Evolutionary conservation across 163 green algal species (phyloP), one percentile per base, ranked within the genome.

Genomic region (Scenedesmus sp.): DNA sequence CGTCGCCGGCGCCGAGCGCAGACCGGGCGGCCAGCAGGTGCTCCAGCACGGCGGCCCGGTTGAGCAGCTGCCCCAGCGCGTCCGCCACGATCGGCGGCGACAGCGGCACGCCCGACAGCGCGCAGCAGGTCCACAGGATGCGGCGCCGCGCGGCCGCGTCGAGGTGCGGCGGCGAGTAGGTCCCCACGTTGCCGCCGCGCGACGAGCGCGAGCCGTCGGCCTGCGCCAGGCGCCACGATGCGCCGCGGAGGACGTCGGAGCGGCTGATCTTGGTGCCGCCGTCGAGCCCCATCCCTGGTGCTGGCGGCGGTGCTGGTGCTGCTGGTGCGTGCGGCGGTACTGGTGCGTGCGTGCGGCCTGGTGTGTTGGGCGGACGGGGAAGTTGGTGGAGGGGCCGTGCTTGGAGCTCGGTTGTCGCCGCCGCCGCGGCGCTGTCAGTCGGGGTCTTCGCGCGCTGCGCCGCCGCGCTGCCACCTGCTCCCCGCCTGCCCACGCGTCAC

Each of bases 11-110:
- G 9, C 10, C 53, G 5, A 15, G 39, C 39, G 33, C 67, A 28
- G 44, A 84, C 34, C 50, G 77, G 26, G 56, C 72, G 3, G 54
- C 79, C 33, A 93, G 84, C 54, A 94, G 85, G 50, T 88, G 88
- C 78, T 89, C 83, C 56, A 95, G 74, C 33, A 95, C 80, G 3
- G 87, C 83, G 11, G 84, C 74, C 83, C 88, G 87, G 77, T 92
- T 93, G 78, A 92, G 90, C 29, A 95, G 80, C 9, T 81, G 85
- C 2, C 90, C 91, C 29, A 95, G 70, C 22, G 70, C 84, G 70
- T 92, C 88, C 0, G 87, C 88, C 9, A 95, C 88, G 1, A 94
- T 60, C 4, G 90, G 90, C 4, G 64, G 13, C 26, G 47, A 18
- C 36, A 95, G 81, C 7, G 83, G 86, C 57, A 90, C 63, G 20